A percentile compares a stretch with the other conserved stretches of the same genome.
These are phyloP conservation scores for Pneumocystis canis DNA, from an alignment of 1,139 yeast species.

Conservation along the genomic window DNA sequence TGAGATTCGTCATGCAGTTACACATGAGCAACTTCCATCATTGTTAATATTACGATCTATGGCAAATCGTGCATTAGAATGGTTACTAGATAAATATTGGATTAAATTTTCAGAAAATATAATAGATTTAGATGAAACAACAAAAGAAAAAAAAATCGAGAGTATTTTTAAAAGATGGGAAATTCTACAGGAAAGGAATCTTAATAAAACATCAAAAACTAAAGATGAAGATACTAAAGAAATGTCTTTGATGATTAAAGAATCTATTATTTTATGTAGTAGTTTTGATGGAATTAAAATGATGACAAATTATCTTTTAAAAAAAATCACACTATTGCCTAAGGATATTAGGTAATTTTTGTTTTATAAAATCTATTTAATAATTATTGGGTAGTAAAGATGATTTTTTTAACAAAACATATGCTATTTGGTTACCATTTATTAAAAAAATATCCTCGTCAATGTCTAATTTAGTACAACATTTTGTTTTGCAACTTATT, in stretches of 20 bases:
- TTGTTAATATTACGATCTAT: conserved; percentile 49
- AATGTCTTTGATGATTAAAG: background rate
- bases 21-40: conserved; percentile 75
- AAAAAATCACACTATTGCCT: background rate
- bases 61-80: conserved; percentile 45
- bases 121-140: background rate
- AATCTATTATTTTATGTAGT: background rate
- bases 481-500: background rate
- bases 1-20: conserved; percentile 78
- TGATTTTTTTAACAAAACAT: background rate
- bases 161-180: background rate
- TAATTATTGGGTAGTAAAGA: background rate
- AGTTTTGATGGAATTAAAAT: background rate
- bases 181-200: background rate
- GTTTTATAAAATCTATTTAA: background rate
- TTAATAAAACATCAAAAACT: background rate
- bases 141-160: background rate
- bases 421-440: background rate
- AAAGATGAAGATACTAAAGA: background rate
- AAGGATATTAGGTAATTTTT: background rate
- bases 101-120: conserved; percentile 8
- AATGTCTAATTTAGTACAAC: background rate
- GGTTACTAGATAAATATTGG: conserved; percentile 78
- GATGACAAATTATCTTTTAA: background rate
- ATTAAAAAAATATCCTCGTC: background rate